Evolutionary conservation across 129 eudicot species (phyloP).

Genomic region (Heracleum sosnowskyi): DNA sequence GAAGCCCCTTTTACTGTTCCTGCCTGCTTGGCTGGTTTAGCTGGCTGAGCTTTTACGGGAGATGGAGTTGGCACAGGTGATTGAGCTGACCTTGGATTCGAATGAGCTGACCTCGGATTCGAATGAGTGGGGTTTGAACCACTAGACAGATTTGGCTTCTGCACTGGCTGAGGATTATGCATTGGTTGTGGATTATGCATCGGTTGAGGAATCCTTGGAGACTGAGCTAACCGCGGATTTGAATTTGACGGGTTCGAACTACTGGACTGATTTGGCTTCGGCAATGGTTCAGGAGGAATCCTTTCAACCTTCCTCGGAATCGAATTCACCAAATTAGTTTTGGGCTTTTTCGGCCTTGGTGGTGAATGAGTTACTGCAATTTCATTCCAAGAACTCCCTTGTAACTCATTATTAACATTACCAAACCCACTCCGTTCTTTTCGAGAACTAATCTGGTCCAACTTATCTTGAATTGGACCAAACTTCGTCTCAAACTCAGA

Average conservation of each 20-base stretch:
- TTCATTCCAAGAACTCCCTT: constrained; percentile 78
- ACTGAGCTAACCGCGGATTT: neutral
- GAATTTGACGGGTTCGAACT: neutral
- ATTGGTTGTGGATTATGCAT: neutral
- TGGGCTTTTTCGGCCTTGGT: constrained; percentile 28
- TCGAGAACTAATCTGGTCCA: constrained; percentile 10
- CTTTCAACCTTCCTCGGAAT: constrained; percentile 17
- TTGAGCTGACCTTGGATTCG: constrained; percentile 19
- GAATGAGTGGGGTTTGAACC: constrained; percentile 33
- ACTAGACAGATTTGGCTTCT: constrained; percentile 31
- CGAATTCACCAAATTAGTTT: constrained; percentile 10
- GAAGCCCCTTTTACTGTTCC: constrained; percentile 10
- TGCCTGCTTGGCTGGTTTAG: constrained; percentile 26
- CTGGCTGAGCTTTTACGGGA: constrained; percentile 41
- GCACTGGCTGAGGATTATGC: neutral
- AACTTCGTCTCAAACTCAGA: constrained; percentile 50
- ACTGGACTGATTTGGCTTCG: neutral
- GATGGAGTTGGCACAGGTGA: constrained; percentile 48
- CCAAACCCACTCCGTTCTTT: constrained; percentile 4
- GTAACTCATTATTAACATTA: constrained; percentile 37
- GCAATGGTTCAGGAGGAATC: neutral
- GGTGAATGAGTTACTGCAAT: constrained; percentile 27
- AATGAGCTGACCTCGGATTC: constrained; percentile 17
- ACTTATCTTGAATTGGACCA: constrained; percentile 49
- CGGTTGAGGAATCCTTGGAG: neutral